Conservation (phyloP, 2,329 filamentous ascomycete genomes). For the Leptodontidium sp. region DNA sequence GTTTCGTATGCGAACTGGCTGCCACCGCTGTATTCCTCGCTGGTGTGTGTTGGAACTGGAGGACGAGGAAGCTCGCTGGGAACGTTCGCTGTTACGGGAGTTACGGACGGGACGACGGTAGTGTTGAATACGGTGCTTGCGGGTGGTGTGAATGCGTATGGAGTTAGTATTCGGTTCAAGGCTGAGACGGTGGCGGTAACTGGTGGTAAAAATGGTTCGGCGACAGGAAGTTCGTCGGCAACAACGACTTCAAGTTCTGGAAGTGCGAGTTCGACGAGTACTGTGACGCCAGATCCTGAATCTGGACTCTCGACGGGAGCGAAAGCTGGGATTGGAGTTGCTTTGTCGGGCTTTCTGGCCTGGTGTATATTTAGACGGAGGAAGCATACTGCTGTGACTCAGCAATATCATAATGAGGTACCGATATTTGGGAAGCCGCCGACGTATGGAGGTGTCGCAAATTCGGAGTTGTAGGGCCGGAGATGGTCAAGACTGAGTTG, state of each 20-base stretch:
- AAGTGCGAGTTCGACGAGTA: background rate
- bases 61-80: background rate
- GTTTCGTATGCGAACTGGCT: background rate
- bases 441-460: background rate
- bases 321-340: background rate
- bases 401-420: background rate
- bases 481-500: background rate
- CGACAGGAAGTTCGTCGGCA: background rate
- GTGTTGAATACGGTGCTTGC: background rate
- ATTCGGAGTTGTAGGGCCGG: background rate
- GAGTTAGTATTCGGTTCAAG: background rate
- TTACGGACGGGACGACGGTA: background rate
- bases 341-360: background rate
- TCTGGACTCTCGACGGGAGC: background rate
- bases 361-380: background rate
- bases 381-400: background rate
- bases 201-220: background rate
- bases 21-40: background rate
- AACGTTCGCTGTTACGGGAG: background rate
- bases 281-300: background rate
- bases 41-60: no score
- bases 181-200: background rate
- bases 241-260: background rate
- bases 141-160: constrained; percentile 1
- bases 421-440: background rate